phyloP scores from a whole-genome alignment of 495 filamentous ascomycete genomes.

The Pyronema omphalodes region DNA sequence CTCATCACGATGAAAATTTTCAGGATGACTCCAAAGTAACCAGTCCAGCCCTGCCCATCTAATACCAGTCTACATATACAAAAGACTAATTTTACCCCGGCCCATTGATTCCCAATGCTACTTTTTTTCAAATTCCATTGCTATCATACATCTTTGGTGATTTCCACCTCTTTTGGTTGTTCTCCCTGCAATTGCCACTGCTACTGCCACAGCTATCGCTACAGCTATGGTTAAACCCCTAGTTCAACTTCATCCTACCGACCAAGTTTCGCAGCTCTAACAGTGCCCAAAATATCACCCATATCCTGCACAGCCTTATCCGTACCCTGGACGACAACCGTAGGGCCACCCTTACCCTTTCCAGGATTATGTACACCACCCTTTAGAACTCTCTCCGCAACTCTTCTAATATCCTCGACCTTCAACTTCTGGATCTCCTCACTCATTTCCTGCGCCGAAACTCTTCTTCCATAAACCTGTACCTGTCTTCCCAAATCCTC shows the following conservation, averaged over 20 bases:
- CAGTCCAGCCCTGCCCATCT: too few species aligned
- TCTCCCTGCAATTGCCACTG: too few species aligned
- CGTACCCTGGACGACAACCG: conserved; percentile 79
- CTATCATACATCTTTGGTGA: too few species aligned
- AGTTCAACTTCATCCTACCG: conserved; percentile 5
- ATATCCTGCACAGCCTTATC: conserved; percentile 34
- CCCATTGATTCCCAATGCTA: too few species aligned
- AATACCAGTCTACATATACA: too few species aligned
- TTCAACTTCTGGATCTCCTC: conserved; percentile 63
- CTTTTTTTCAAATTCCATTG: too few species aligned
- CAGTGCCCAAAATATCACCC: conserved; percentile 11
- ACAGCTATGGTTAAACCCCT: too few species aligned
- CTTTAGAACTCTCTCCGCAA: conserved; percentile 62
- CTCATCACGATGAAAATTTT: too few species aligned
- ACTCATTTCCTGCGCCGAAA: conserved; percentile 88
- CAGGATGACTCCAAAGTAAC: too few species aligned
- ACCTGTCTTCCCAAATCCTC: conserved; percentile 94
- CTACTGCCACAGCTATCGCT: too few species aligned
- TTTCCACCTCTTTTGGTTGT: too few species aligned
- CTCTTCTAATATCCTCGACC: conserved; percentile 61
- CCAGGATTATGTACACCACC: conserved; percentile 61
- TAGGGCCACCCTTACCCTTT: conserved; percentile 71
- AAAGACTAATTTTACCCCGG: too few species aligned
- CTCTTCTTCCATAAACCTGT: conserved; percentile 81
- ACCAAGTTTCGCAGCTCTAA: conserved; percentile 9